Conservation (phyloP, 352 stramenopile species). For the Pythium brachiatum region DNA sequence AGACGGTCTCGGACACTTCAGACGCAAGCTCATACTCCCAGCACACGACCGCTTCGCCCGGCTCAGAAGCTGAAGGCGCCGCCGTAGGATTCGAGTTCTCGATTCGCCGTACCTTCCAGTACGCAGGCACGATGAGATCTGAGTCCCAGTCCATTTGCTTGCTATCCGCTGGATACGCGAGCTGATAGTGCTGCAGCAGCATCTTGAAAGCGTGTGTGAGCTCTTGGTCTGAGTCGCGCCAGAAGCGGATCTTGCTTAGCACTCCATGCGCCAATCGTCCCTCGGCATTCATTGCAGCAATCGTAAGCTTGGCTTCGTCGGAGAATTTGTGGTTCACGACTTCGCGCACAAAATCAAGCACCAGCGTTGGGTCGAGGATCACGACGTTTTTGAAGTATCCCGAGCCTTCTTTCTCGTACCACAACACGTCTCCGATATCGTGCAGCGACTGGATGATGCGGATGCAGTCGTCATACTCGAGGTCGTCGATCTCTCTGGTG, state of each 20-base stretch:
- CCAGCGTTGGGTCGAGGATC: constrained; percentile 24
- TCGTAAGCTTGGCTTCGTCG: neutral
- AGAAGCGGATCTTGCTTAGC: neutral
- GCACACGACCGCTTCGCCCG: neutral
- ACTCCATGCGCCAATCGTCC: neutral
- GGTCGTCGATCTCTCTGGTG: constrained; percentile 6
- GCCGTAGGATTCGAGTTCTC: neutral
- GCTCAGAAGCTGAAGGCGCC: neutral
- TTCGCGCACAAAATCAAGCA: constrained; percentile 17
- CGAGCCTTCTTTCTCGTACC: constrained; percentile 12
- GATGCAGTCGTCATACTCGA: constrained; percentile 6
- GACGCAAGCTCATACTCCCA: constrained; percentile 33
- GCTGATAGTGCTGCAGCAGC: constrained; percentile 24
- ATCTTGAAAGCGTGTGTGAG: constrained; percentile 28
- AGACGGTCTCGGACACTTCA: constrained; percentile 28
- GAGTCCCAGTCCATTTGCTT: constrained; percentile 19
- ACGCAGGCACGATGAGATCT: constrained; percentile 17
- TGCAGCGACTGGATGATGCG: constrained; percentile 12
- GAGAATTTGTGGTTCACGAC: neutral
- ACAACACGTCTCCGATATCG: constrained; percentile 21
- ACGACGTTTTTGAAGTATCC: neutral
- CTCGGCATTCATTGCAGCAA: neutral
- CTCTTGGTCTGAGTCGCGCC: constrained; percentile 23
- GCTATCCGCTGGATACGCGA: constrained; percentile 21
- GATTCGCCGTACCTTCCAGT: constrained; percentile 8